Conservation (phyloP, 2,329 filamentous ascomycete genomes). For the Phaeosphaeria sp. region DNA sequence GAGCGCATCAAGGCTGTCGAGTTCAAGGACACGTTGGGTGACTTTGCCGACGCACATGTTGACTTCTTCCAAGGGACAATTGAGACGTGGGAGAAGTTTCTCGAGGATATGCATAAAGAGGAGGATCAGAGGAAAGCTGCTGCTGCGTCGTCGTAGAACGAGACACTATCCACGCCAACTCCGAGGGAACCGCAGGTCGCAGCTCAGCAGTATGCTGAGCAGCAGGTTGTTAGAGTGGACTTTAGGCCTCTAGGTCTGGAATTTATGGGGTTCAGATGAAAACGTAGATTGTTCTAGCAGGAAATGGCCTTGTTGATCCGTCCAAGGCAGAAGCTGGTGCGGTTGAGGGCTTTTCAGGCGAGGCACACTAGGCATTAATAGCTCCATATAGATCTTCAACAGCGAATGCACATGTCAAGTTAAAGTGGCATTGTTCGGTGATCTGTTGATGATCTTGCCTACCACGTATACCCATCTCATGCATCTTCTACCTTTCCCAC, state of each 20-base stretch:
- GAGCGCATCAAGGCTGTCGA: slow-evolving; percentile 95
- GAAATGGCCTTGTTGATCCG: not conserved
- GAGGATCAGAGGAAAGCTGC: slow-evolving; percentile 47
- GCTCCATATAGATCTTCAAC: not conserved
- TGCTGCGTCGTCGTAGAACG: slow-evolving; percentile 25
- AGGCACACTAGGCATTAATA: not conserved
- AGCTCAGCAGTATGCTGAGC: not conserved
- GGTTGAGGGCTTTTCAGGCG: not conserved
- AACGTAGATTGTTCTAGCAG: not conserved
- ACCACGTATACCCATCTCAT: not conserved
- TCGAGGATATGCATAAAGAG: slow-evolving; percentile 84
- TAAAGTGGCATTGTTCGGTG: not conserved
- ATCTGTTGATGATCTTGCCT: too few relatives aligned
- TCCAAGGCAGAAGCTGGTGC: not conserved
- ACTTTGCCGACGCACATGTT: slow-evolving; percentile 83
- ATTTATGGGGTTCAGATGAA: not conserved
- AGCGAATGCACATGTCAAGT: not conserved
- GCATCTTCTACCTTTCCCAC: not conserved
- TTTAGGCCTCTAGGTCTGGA: not conserved
- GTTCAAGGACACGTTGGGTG: slow-evolving; percentile 85
- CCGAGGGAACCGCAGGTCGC: not conserved
- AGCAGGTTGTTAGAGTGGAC: not conserved
- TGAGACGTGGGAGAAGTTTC: slow-evolving; percentile 86
- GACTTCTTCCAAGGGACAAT: slow-evolving; percentile 83
- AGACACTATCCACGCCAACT: not conserved